A percentile compares a stretch with the other conserved stretches of the same genome.
Conservation (phyloP, 257 asterid species). For the Scutellaria baicalensis region DNA sequence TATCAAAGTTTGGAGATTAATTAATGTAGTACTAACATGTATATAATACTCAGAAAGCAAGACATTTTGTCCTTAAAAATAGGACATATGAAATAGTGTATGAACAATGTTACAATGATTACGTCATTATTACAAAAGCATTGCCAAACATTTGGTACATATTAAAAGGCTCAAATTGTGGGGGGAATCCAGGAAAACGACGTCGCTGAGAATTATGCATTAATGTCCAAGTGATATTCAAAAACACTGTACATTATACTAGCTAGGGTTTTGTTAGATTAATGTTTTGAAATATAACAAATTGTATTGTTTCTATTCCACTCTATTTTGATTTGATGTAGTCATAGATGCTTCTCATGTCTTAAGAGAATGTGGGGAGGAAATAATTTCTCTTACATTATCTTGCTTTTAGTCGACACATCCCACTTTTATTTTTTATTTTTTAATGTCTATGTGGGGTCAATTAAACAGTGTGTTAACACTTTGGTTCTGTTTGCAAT, state of each 20-base stretch:
- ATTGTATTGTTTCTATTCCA: neutral
- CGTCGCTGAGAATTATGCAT: neutral
- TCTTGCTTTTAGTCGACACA: neutral
- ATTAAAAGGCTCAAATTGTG: neutral
- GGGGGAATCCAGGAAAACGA: neutral
- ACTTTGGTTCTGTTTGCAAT: neutral
- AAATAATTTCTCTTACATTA: slow-evolving; percentile 5
- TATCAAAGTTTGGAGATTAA: neutral
- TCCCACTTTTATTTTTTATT: neutral
- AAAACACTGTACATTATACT: neutral
- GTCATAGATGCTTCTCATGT: slow-evolving; percentile 22
- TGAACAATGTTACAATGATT: neutral
- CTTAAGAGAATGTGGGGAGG: slow-evolving; percentile 10
- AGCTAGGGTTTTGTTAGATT: neutral
- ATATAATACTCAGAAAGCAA: neutral
- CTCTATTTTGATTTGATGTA: slow-evolving; percentile 17
- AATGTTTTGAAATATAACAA: neutral
- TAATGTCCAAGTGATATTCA: neutral
- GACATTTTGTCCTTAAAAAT: neutral
- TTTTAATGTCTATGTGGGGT: neutral
- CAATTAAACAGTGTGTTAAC: neutral
- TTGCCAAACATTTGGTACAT: neutral
- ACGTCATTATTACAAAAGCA: neutral
- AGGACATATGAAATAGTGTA: neutral
- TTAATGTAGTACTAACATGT: too few relatives aligned